Evolutionary conservation across 2,329 filamentous ascomycete species (phyloP), one percentile per base, ranked within the genome.

Genomic region (Leptodontidium sp.): DNA sequence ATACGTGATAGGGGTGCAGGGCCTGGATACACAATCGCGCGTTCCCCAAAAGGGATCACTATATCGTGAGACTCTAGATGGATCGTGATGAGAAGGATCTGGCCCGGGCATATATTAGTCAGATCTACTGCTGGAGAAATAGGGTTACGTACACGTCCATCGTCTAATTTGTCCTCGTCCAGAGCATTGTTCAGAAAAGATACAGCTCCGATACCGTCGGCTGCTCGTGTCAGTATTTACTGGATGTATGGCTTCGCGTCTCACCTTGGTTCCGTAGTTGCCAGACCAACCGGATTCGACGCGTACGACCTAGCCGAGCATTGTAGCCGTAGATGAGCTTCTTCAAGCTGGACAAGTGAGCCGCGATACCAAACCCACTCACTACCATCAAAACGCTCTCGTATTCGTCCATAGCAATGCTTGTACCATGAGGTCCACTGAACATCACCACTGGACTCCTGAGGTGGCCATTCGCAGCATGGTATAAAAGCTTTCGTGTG

Each of bases 21-120:
- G 21, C 58, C 58, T 61, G 38, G n/a, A 47, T 61, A 61, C 6
- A 61, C 21, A 49, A 12, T 61, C 17, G 58, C 58, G 26, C 58
- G 58, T 11, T 45, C 47, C 17, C 38, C 38, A 26, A 61, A 61
- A 47, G 58, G 43, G 21, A 61, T 45, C 9, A 61, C 11, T 4
- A 32, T 45, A 32, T 47, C 1, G 21, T 21, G 21, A 21, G 21
- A 21, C 21, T 21, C 1, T 21, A 21, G 1, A 21, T 21, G 1
- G 9, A 61, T 61, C 38, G 38, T 26, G 6, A 61, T 61, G 4
- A 32, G 4, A 29, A 61, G 38, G 26, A 61, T 61, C 38, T 61
- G 9, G 38, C 58, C 21, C 6, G 15, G 35, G 40, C n/a, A 61
- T 40, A 61, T 21, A 61, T 61, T 61, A 61, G 8, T 21, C 8